Evolutionary conservation across 2,329 filamentous ascomycete genomes (phyloP).

Genomic region (Diplodia corticola): DNA sequence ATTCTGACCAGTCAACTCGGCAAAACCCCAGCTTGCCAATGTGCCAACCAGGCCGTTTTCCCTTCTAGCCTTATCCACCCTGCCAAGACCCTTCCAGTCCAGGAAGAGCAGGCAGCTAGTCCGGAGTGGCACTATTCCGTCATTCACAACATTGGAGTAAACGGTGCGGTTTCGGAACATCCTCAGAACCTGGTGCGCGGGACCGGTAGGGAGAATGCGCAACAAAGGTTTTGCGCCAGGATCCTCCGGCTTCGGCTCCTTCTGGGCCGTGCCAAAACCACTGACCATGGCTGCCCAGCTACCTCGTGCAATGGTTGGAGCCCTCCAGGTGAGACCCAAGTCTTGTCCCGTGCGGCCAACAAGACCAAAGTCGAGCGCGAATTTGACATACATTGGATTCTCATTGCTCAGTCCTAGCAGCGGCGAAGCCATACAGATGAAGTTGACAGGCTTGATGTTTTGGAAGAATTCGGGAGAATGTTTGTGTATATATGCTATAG

Average conservation of each 20-base stretch:
- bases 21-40: slow-evolving; percentile 91
- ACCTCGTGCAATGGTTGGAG: slow-evolving; percentile 79
- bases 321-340: slow-evolving; percentile 89
- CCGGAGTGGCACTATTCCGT: slow-evolving; percentile 90
- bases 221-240: slow-evolving; percentile 86
- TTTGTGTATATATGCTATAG: slow-evolving; percentile 94
- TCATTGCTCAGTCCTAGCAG: slow-evolving; percentile 94
- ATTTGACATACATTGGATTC: slow-evolving; percentile 95
- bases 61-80: slow-evolving; percentile 89
- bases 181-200: slow-evolving; percentile 81
- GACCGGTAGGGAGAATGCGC: slow-evolving; percentile 85
- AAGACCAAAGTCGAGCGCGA: slow-evolving; percentile 92
- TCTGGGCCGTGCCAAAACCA: slow-evolving; percentile 64
- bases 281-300: slow-evolving; percentile 88
- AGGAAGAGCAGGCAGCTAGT: slow-evolving; percentile 96
- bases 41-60: slow-evolving; percentile 92
- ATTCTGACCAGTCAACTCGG: slow-evolving; percentile 76
- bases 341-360: slow-evolving; percentile 97
- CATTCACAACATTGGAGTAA: slow-evolving; percentile 97
- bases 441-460: slow-evolving; percentile 82
- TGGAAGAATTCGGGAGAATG: slow-evolving; percentile 91
- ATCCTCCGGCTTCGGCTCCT: slow-evolving; percentile 60
- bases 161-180: slow-evolving; percentile 89
- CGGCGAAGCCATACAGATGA: slow-evolving; percentile 82
- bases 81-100: slow-evolving; percentile 91